Evolutionary conservation across 1,284 basidiomycete genomes (phyloP).

Genomic region (Trametes hirsuta): DNA sequence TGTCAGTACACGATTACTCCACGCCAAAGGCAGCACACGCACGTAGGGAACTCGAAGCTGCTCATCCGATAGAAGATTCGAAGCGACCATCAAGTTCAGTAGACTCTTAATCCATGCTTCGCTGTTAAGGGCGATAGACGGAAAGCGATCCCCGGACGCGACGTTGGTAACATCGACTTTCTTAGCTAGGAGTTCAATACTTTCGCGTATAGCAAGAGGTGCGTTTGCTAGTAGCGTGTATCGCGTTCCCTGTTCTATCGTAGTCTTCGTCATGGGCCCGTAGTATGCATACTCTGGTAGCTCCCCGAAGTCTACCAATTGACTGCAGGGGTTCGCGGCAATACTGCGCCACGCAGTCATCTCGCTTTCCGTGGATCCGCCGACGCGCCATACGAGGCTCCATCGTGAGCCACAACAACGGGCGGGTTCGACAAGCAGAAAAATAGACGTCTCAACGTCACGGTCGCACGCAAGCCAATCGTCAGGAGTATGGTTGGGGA

Average conservation of each 20-base stretch:
- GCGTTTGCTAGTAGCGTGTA: background rate
- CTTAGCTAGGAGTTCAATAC: conserved; percentile 10
- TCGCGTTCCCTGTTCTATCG: background rate
- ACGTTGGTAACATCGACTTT: background rate
- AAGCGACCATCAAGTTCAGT: conserved; percentile 2
- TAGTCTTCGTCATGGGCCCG: conserved; percentile 17
- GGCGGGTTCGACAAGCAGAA: conserved; percentile 10
- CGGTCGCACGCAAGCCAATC: conserved; percentile 23
- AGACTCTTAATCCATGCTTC: conserved; percentile 5
- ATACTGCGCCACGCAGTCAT: conserved; percentile 17
- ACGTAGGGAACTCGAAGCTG: too few relatives aligned
- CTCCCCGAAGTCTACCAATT: conserved; percentile 2
- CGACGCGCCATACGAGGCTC: conserved; percentile 17
- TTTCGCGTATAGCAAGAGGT: conserved; percentile 8
- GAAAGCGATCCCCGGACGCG: background rate
- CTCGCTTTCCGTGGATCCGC: background rate
- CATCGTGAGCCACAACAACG: background rate
- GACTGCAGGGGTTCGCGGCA: background rate
- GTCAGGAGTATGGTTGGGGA: background rate
- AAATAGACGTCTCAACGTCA: conserved; percentile 17
- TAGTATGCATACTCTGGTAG: conserved; percentile 8
- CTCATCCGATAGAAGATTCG: background rate
- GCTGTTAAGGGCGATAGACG: background rate
- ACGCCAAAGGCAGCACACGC: too few relatives aligned
- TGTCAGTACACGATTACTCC: too few relatives aligned